phyloP scores from a whole-genome alignment of 176 grass and related monocot genomes.

The Raddia guianensis region DNA sequence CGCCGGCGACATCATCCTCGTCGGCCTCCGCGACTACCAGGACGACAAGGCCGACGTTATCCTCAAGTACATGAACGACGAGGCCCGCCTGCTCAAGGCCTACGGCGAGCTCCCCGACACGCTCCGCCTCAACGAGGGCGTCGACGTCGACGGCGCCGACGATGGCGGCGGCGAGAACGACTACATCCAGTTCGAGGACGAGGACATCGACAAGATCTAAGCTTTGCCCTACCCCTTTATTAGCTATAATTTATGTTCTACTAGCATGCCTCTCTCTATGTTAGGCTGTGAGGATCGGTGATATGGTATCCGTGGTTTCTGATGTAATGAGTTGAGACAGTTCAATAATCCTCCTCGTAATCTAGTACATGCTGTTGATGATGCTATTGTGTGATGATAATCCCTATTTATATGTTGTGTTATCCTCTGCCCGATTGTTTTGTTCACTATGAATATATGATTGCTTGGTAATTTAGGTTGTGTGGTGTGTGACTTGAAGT shows the following conservation, averaged over 20 bases:
- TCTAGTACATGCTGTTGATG: conserved; percentile 19
- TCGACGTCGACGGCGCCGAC: conserved; percentile 68
- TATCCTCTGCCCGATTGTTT: not conserved
- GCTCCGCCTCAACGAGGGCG: conserved; percentile 75
- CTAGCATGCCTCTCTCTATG: not conserved
- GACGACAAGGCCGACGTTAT: conserved; percentile 92
- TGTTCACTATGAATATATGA: no score
- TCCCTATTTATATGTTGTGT: no score
- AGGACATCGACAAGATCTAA: conserved; percentile 92
- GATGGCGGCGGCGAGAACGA: conserved; percentile 48
- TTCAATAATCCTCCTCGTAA: conserved; percentile 36
- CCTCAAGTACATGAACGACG: conserved; percentile 94
- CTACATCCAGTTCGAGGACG: conserved; percentile 84
- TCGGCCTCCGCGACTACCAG: conserved; percentile 86
- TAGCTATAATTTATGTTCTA: conserved; percentile 2
- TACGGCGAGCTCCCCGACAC: conserved; percentile 79
- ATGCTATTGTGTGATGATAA: not conserved
- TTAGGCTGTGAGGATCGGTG: not conserved
- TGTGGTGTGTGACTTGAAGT: no score
- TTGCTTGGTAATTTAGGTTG: no score
- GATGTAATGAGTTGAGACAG: not conserved
- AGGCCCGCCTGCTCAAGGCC: conserved; percentile 74
- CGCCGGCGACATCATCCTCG: conserved; percentile 62
- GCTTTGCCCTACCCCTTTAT: no score
- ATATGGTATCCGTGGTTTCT: conserved; percentile 6